Conservation (phyloP, 441 rosid genomes). For the California macrophylla region DNA sequence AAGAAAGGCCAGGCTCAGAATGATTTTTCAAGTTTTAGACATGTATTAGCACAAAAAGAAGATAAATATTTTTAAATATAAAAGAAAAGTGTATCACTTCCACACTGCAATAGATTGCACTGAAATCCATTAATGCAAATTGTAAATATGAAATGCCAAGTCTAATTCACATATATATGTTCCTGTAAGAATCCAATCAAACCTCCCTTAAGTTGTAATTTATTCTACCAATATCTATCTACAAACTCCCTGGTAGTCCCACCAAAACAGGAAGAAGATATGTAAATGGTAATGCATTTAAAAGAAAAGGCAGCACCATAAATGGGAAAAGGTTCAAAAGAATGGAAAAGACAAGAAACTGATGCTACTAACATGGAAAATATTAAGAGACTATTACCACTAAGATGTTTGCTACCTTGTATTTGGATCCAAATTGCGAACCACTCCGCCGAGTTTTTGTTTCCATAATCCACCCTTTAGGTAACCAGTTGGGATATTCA, state of each 20-base stretch:
- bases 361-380: not conserved
- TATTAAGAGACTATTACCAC: not conserved
- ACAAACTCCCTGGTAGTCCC: not conserved
- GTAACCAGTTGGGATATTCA: constrained; percentile 37
- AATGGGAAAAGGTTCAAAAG: not conserved
- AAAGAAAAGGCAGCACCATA: not conserved
- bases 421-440: constrained; percentile 16
- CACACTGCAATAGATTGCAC: not conserved
- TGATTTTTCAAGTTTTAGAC: not conserved
- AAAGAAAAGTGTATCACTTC: not conserved
- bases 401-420: constrained; percentile 28
- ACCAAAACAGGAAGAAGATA: constrained; percentile 9
- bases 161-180: constrained; percentile 2
- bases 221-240: constrained; percentile 5
- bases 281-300: not conserved
- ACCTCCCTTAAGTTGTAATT: not conserved
- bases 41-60: no score
- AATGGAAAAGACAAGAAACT: not conserved
- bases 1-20: no score
- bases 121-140: not conserved
- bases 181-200: not conserved
- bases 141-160: not conserved
- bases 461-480: constrained; percentile 33
- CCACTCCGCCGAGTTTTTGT: constrained; percentile 21
- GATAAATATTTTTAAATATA: no score